Conservation (phyloP, 441 rosid genomes). For the Populus hybrid region DNA sequence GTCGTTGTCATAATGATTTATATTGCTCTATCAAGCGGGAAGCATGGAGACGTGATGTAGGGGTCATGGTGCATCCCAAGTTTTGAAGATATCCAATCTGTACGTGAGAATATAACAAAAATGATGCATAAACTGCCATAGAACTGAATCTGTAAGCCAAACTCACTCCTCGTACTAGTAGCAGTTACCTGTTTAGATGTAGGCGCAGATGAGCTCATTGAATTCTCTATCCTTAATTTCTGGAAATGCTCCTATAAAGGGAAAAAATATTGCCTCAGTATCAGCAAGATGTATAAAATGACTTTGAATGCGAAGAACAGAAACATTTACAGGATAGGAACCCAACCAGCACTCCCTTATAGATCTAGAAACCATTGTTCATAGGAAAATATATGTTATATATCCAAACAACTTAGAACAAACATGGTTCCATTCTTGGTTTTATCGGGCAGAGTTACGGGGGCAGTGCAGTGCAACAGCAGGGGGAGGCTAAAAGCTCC, state of each 20-base stretch:
- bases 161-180: not conserved
- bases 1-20: conserved; percentile 43
- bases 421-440: not conserved
- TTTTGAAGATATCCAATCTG: conserved; percentile 58
- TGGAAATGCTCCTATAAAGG: conserved; percentile 76
- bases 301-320: not conserved
- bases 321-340: not conserved
- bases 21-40: conserved; percentile 74
- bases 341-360: not conserved
- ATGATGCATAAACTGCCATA: not conserved
- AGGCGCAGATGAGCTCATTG: conserved; percentile 78
- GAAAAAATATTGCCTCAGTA: not conserved
- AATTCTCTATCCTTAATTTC: conserved; percentile 79
- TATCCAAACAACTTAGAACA: not conserved
- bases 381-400: not conserved
- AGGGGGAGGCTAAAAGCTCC: not conserved
- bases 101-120: not conserved
- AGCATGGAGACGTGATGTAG: conserved; percentile 72
- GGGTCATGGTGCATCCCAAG: conserved; percentile 61
- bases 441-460: not conserved
- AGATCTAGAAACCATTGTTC: not conserved
- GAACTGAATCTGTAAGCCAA: not conserved
- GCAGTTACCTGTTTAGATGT: conserved; percentile 79
- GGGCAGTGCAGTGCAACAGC: not conserved
- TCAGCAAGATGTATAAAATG: not conserved